Base-by-base conservation (phyloP, 345 rosid species). In the Crucihimalaya himalaica region DNA sequence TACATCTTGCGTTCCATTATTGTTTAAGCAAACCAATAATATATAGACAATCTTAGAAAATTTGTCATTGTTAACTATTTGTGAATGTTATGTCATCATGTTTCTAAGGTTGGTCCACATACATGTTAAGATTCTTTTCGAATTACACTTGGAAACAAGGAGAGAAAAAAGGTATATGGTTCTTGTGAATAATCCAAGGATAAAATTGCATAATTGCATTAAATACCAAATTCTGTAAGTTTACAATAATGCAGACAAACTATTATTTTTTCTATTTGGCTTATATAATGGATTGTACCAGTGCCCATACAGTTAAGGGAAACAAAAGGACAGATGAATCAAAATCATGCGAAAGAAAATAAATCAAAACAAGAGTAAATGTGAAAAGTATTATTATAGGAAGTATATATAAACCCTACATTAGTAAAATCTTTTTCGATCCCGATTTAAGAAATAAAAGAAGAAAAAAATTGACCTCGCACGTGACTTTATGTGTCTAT, bases 401-500 rank as follows among this genome's bases (percentile, higher is more conserved):
- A 23, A 23, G 25, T 23, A 23, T 23, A 23, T 23, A 23, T 23
- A 9, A 37, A 57, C 43, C 40, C 48, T 59, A 48, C n/a, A 37
- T 66, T n/a, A 29, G 11, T 21, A 61, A 29, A 20, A 18, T 62
- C 31, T 42, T 27, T 23, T 34, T 52, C 25, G 34, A 57, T 74
- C 42, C 7, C 3, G 4, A 25, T 47, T 50, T 14, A 48, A 4
- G 29, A 51, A 67, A 66, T 15, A 18, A 42, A 15, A 5, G 3
- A 48, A 14, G 20, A 82, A 51, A 76, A 45, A 81, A 62, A 27
- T 31, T 64, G 59, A 81, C 31, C 31, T 34, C 57, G 53, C 86
- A 81, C 88, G 81, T 86, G 86, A 85, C 73, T 83, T 81, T 50
- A 14, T 66, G 55, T 65, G 55, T 65, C 79, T 48, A 56, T 71